Evolutionary conservation across 139 green algal genomes (phyloP).

Genomic region (Marvania coccoides): DNA sequence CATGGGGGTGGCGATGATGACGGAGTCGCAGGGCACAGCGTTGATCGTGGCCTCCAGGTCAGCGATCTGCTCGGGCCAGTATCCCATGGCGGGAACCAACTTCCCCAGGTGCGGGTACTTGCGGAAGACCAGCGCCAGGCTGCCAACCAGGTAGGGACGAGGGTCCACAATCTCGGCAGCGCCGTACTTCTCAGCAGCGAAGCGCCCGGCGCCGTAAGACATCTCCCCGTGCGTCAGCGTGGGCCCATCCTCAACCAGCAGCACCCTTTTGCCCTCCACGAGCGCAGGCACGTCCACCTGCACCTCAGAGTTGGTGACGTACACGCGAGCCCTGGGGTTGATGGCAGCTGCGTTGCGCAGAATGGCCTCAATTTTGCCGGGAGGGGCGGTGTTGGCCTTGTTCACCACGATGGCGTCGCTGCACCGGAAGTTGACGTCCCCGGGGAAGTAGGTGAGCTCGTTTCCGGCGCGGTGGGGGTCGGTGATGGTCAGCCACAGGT

Average conservation of each 20-base stretch:
- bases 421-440: slow-evolving; percentile 37
- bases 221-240: slow-evolving; percentile 35
- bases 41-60: slow-evolving; percentile 24
- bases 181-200: slow-evolving; percentile 28
- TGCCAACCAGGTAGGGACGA: slow-evolving; percentile 24
- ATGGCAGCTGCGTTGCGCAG: slow-evolving; percentile 4
- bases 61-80: slow-evolving; percentile 25
- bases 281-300: slow-evolving; percentile 23
- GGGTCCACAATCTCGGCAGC: slow-evolving; percentile 40
- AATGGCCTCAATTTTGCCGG: slow-evolving; percentile 20
- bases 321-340: slow-evolving; percentile 17
- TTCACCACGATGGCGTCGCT: slow-evolving; percentile 35
- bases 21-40: slow-evolving; percentile 22
- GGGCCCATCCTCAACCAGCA: slow-evolving; percentile 37
- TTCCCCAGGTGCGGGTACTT: slow-evolving; percentile 31
- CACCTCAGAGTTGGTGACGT: slow-evolving; percentile 26
- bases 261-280: slow-evolving; percentile 24
- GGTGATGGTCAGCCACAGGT: slow-evolving; percentile 30
- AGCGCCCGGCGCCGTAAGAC: slow-evolving; percentile 22
- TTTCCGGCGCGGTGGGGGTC: slow-evolving; percentile 30
- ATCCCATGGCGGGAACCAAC: slow-evolving; percentile 41
- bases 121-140: slow-evolving; percentile 1
- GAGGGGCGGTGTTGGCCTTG: slow-evolving; percentile 45
- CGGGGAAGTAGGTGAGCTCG: slow-evolving; percentile 28
- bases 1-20: slow-evolving; percentile 28